A percentile compares a stretch with the other conserved stretches of the same genome.
Evolutionary conservation across 345 rosid species (phyloP).

Genomic region (Eucalyptus cloeziana): DNA sequence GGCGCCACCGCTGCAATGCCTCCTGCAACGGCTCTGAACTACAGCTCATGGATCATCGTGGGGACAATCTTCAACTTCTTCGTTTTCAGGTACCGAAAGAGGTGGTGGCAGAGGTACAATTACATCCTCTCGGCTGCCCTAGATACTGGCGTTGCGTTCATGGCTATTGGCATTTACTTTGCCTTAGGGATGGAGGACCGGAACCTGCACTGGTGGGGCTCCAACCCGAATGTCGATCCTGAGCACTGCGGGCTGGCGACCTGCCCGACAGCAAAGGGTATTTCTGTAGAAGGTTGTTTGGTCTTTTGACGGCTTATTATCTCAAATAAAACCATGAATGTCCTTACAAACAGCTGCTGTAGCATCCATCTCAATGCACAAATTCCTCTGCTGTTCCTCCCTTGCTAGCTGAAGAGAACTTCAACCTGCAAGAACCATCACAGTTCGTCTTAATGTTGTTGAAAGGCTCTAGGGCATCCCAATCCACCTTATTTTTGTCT

Average conservation of each 20-base stretch:
- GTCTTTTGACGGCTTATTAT: background rate
- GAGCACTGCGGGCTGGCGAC: background rate
- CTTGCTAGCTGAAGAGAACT: background rate
- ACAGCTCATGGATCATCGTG: slow-evolving; percentile 57
- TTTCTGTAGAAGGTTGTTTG: background rate
- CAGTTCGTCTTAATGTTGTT: background rate
- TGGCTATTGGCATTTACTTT: background rate
- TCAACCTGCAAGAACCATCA: background rate
- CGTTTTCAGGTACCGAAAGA: slow-evolving; percentile 49
- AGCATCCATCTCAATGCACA: background rate
- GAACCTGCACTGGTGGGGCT: background rate
- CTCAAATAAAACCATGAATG: background rate
- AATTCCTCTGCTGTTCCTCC: background rate
- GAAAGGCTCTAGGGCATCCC: background rate
- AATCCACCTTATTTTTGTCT: background rate
- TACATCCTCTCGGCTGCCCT: slow-evolving; percentile 1
- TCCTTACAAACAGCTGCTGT: background rate
- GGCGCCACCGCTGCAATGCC: slow-evolving; percentile 78
- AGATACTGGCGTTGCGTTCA: background rate
- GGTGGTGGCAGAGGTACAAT: slow-evolving; percentile 82
- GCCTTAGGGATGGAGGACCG: background rate
- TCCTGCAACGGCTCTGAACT: slow-evolving; percentile 64
- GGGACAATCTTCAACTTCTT: slow-evolving; percentile 75
- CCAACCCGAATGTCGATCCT: background rate
- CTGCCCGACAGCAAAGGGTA: background rate